These are phyloP conservation scores for Lablab purpureus DNA, from an alignment of 306 rosid species.

Conservation along the genomic window DNA sequence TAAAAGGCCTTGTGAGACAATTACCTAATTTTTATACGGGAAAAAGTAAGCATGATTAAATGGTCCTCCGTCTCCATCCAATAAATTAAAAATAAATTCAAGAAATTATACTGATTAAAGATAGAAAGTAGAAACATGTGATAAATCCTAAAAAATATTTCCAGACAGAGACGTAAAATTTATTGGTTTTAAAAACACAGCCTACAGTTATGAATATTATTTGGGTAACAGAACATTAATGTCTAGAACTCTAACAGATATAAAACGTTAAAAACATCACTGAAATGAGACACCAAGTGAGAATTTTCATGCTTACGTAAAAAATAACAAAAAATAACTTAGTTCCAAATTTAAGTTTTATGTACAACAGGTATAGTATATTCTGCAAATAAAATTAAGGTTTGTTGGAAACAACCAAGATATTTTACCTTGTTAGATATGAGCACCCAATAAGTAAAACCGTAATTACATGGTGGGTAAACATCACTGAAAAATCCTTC, in stretches of 20 bases:
- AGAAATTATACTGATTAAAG: constrained; percentile 22
- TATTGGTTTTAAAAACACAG: constrained; percentile 25
- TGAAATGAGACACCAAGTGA: constrained; percentile 16
- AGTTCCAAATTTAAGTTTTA: constrained; percentile 35
- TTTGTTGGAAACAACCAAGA: neutral
- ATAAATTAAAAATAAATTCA: constrained; percentile 2
- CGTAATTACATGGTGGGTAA: constrained; percentile 93
- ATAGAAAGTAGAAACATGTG: neutral
- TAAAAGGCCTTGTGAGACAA: neutral
- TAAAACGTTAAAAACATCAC: constrained; percentile 13
- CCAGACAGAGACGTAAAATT: constrained; percentile 10
- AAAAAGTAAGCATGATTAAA: constrained; percentile 34
- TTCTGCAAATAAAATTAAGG: constrained; percentile 4
- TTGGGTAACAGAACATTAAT: constrained; percentile 17
- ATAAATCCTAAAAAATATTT: constrained; percentile 12
- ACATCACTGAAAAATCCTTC: constrained; percentile 96
- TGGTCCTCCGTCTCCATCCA: neutral
- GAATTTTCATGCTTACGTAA: constrained; percentile 31
- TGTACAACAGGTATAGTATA: constrained; percentile 17
- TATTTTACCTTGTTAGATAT: constrained; percentile 78
- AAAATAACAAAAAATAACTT: constrained; percentile 31
- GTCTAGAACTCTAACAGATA: neutral
- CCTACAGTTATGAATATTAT: constrained; percentile 22
- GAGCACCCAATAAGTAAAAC: constrained; percentile 80
- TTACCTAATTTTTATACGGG: neutral